These are phyloP conservation scores for Colletotrichum sp. DNA, from an alignment of 2,329 filamentous ascomycete genomes.

Conservation along the genomic window DNA sequence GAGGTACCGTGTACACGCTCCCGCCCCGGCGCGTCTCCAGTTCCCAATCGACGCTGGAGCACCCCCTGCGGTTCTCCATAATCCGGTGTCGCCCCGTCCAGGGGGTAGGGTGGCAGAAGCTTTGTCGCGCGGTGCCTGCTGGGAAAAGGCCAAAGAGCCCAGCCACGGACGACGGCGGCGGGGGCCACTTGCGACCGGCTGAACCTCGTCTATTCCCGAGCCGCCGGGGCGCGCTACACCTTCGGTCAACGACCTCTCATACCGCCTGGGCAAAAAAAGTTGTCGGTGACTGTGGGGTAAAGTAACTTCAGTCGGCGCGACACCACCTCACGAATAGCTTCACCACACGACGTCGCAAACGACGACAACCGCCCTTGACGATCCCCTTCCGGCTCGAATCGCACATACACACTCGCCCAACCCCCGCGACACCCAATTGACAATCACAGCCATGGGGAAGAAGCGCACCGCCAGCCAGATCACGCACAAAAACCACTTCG, in stretches of 20 bases:
- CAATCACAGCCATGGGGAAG: slow-evolving; percentile 37
- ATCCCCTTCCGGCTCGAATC: neutral
- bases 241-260: slow-evolving; percentile 1
- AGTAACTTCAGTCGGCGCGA: neutral
- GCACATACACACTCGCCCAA: neutral
- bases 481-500: slow-evolving; percentile 18
- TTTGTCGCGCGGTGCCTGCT: neutral
- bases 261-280: slow-evolving; percentile 6
- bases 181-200: neutral
- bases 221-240: slow-evolving; percentile 14
- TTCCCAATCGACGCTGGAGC: neutral
- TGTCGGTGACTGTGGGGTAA: slow-evolving; percentile 14
- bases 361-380: neutral
- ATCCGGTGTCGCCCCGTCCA: slow-evolving; percentile 14
- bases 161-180: neutral
- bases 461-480: slow-evolving; percentile 45
- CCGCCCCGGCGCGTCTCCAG: neutral
- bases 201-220: slow-evolving; percentile 22
- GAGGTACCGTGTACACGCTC: neutral
- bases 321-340: neutral
- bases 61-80: slow-evolving; percentile 20
- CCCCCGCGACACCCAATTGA: neutral
- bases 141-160: neutral
- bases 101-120: neutral
- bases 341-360: slow-evolving; percentile 3